phyloP scores from a whole-genome alignment of 192 early-diverging fungal genomes.

The Linnemannia exigua region DNA sequence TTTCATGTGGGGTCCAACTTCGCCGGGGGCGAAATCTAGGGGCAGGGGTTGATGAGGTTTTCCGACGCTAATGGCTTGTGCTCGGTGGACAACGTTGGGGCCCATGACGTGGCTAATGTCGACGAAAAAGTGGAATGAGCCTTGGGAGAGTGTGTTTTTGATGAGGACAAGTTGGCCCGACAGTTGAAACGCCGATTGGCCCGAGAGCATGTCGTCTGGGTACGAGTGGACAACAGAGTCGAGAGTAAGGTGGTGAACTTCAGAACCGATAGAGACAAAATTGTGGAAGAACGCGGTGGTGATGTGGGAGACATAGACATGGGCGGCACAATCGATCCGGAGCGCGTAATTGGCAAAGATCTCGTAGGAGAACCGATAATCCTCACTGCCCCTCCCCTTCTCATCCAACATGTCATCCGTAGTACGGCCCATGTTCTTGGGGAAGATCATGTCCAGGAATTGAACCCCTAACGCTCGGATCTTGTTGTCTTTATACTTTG shows the following conservation, averaged over 20 bases:
- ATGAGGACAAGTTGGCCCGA: constrained; percentile 61
- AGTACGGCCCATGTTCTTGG: constrained; percentile 39
- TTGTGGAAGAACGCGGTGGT: constrained; percentile 60
- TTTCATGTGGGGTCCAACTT: constrained; percentile 64
- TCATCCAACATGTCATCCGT: constrained; percentile 55
- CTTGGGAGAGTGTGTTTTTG: constrained; percentile 53
- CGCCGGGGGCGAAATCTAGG: constrained; percentile 46
- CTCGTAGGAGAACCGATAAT: constrained; percentile 62
- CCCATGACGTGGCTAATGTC: constrained; percentile 60
- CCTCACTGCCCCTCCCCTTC: constrained; percentile 51
- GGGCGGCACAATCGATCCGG: constrained; percentile 45
- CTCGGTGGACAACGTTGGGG: constrained; percentile 59
- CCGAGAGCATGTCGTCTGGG: constrained; percentile 53
- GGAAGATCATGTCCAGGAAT: constrained; percentile 53
- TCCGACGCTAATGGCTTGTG: constrained; percentile 23
- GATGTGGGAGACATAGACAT: constrained; percentile 57
- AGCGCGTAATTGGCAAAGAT: constrained; percentile 63
- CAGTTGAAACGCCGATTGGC: constrained; percentile 66
- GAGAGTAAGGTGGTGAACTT: constrained; percentile 51
- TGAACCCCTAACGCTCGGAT: constrained; percentile 55
- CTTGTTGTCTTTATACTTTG: constrained; percentile 50
- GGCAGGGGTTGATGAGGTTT: constrained; percentile 39
- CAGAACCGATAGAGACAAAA: constrained; percentile 49
- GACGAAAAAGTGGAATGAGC: constrained; percentile 60
- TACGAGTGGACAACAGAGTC: constrained; percentile 51